These are phyloP conservation scores for Citrullus mucosospermus DNA, from an alignment of 306 rosid genomes.

Conservation along the genomic window DNA sequence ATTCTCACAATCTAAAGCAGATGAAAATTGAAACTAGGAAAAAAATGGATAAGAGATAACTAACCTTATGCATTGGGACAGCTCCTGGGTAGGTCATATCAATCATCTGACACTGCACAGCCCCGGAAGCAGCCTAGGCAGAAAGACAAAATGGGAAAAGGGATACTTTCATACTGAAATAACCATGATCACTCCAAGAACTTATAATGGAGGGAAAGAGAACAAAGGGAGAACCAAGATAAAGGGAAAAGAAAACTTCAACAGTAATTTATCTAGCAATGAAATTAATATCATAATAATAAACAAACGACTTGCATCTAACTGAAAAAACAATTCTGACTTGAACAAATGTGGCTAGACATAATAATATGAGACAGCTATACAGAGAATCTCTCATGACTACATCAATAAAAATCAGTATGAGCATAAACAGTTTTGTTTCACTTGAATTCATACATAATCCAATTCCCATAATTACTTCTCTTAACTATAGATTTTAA, in stretches of 20 bases:
- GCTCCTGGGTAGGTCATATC: slow-evolving; percentile 77
- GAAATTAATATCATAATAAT: not conserved
- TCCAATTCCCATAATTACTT: not conserved
- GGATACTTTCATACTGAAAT: not conserved
- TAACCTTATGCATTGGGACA: slow-evolving; percentile 99
- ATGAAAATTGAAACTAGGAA: not conserved
- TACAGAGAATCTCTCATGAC: not conserved
- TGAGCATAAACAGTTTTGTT: not conserved
- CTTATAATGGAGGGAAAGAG: not conserved
- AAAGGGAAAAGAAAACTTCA: not conserved
- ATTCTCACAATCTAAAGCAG: not conserved
- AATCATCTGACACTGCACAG: slow-evolving; percentile 93
- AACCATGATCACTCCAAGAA: not conserved
- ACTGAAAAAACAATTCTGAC: not conserved
- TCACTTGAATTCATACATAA: not conserved
- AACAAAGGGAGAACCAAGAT: not conserved
- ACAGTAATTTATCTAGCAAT: not conserved
- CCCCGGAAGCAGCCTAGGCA: slow-evolving; percentile 93
- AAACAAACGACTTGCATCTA: not conserved
- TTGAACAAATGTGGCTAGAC: not conserved
- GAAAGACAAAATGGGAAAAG: slow-evolving; percentile 5
- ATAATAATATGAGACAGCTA: not conserved
- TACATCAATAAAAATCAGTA: not conserved
- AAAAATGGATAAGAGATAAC: slow-evolving; percentile 9
- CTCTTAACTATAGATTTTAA: not conserved